Conservation (phyloP, 2,329 filamentous ascomycete genomes). For the Lasiodiplodia gonubiensis region DNA sequence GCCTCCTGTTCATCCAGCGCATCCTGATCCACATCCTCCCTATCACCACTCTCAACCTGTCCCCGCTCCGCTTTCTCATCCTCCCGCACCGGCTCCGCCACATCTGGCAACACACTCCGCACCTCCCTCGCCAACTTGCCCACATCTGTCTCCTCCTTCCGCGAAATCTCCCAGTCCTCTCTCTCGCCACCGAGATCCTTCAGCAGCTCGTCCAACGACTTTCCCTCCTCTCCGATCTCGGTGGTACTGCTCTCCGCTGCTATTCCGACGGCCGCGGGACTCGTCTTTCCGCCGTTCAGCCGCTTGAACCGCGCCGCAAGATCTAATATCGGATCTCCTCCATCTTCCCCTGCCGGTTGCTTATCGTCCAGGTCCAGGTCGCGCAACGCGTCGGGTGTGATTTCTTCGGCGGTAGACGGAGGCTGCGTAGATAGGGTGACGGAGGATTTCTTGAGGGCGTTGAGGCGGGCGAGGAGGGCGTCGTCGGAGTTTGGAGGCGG, state of each 20-base stretch:
- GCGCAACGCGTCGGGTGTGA: slow-evolving; percentile 16
- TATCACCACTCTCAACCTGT: slow-evolving; percentile 28
- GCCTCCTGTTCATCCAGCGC: slow-evolving; percentile 43
- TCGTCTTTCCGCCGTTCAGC: slow-evolving; percentile 31
- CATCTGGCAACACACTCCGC: slow-evolving; percentile 45
- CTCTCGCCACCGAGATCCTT: slow-evolving; percentile 44
- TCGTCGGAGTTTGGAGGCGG: slow-evolving; percentile 32
- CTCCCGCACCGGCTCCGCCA: slow-evolving; percentile 31
- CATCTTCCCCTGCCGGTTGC: slow-evolving; percentile 30
- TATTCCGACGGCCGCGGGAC: not conserved
- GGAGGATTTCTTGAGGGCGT: slow-evolving; percentile 54
- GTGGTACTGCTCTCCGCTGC: not conserved
- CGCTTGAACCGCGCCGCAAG: slow-evolving; percentile 47
- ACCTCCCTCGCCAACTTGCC: slow-evolving; percentile 50
- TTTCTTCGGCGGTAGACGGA: slow-evolving; percentile 28
- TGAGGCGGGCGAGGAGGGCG: slow-evolving; percentile 55
- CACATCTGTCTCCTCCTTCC: slow-evolving; percentile 50
- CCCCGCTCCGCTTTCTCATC: slow-evolving; percentile 10
- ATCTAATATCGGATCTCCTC: slow-evolving; percentile 33
- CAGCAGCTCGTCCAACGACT: slow-evolving; percentile 54
- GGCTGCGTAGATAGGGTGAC: slow-evolving; percentile 42
- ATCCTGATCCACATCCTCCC: slow-evolving; percentile 28
- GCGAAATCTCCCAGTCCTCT: slow-evolving; percentile 47
- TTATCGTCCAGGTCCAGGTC: slow-evolving; percentile 14
- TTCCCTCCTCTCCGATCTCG: slow-evolving; percentile 42